A percentile compares a stretch with the other conserved stretches of the same genome.
Evolutionary conservation across 768 basidiomycete species (phyloP).

Genomic region (Tephrocybe sp.): DNA sequence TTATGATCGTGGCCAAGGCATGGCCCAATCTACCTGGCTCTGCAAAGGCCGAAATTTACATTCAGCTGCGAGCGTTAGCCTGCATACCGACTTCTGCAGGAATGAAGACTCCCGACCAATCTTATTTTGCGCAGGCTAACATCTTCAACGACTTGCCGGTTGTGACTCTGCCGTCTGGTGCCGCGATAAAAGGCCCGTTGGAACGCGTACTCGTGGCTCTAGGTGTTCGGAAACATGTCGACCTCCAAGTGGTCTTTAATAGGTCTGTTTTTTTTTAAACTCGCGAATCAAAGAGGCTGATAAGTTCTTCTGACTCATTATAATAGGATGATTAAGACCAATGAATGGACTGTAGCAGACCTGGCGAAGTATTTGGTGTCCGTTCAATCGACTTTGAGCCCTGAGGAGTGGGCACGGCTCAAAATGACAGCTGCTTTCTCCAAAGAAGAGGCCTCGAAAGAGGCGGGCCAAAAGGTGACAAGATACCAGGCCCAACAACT

Average conservation of each 20-base stretch:
- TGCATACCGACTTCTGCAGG: constrained; percentile 79
- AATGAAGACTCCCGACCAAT: constrained; percentile 65
- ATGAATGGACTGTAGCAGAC: constrained; percentile 86
- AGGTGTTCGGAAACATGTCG: constrained; percentile 89
- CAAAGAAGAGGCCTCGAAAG: constrained; percentile 40
- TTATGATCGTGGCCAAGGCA: constrained; percentile 61
- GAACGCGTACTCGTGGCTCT: constrained; percentile 72
- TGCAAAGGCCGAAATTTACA: constrained; percentile 47
- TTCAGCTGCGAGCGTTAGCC: constrained; percentile 45
- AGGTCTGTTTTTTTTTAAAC: constrained; percentile 40
- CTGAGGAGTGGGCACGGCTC: constrained; percentile 48
- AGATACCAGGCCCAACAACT: constrained; percentile 71
- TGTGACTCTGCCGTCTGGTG: constrained; percentile 67
- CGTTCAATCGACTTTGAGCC: constrained; percentile 56
- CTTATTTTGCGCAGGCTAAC: constrained; percentile 85
- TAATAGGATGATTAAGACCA: constrained; percentile 81
- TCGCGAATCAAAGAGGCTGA: constrained; percentile 13
- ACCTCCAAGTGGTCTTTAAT: constrained; percentile 91
- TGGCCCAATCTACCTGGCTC: constrained; percentile 65
- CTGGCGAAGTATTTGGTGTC: constrained; percentile 86
- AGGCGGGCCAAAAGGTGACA: constrained; percentile 31
- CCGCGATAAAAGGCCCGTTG: constrained; percentile 61
- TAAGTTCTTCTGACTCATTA: neutral
- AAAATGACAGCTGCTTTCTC: constrained; percentile 79
- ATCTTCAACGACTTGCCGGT: constrained; percentile 90